Conservation (phyloP, 2,329 filamentous ascomycete species). For the Ceratocystis destructans region DNA sequence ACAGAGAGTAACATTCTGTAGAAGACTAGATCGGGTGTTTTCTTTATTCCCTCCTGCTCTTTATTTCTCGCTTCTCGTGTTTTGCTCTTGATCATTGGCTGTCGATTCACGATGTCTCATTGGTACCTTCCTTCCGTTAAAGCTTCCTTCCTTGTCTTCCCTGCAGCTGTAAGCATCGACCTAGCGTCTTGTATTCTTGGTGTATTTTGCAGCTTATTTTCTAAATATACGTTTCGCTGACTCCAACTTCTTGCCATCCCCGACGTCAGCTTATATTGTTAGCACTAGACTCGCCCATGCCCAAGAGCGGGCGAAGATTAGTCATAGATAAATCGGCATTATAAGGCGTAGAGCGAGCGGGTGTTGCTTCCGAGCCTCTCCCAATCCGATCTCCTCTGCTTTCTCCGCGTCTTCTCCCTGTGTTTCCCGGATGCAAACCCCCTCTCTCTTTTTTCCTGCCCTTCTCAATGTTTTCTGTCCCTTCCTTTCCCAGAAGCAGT, state of each 20-base stretch:
- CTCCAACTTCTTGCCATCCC: not conserved
- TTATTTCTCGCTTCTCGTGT: not conserved
- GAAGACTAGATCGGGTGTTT: not conserved
- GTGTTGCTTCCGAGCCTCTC: not conserved
- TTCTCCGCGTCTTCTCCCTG: not conserved
- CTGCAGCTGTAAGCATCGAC: not conserved
- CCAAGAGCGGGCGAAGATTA: not conserved
- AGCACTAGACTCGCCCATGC: not conserved
- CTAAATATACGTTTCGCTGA: not conserved
- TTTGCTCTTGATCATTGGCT: not conserved
- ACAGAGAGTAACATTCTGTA: not conserved
- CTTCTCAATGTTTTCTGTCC: not conserved
- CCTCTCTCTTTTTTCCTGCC: not conserved
- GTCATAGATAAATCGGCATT: no score
- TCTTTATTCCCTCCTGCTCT: not conserved
- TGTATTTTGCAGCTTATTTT: not conserved
- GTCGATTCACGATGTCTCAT: constrained; percentile 1
- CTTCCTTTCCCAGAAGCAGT: not conserved
- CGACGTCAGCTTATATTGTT: not conserved
- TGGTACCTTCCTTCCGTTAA: not conserved
- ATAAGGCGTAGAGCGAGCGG: no score
- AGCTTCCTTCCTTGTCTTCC: not conserved
- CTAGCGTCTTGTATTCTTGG: not conserved
- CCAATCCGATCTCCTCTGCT: not conserved
- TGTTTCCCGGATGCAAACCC: not conserved